Conservation (phyloP, 257 asterid genomes). For the Orobanche coerulescens region DNA sequence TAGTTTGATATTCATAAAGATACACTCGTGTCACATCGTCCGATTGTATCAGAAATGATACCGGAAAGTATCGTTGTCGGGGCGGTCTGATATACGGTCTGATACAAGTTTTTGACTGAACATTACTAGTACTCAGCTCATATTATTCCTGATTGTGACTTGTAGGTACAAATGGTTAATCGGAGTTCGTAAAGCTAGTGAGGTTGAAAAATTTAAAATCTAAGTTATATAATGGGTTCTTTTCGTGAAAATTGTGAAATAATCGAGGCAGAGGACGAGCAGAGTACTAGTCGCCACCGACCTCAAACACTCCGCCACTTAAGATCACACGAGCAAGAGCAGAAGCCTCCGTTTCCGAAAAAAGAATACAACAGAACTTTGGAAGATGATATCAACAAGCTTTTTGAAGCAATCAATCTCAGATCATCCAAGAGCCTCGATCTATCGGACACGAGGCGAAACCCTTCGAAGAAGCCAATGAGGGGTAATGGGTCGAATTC, state of each 20-base stretch:
- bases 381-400: conserved; percentile 47
- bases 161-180: conserved; percentile 24
- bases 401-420: conserved; percentile 41
- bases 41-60: no score
- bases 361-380: conserved; percentile 27
- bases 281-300: conserved; percentile 14
- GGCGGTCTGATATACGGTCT: no score
- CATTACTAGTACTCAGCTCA: not conserved
- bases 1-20: no score
- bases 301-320: conserved; percentile 17
- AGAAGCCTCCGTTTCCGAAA: conserved; percentile 31
- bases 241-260: conserved; percentile 56
- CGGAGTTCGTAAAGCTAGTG: not conserved
- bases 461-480: conserved; percentile 70
- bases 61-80: no score
- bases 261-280: conserved; percentile 47
- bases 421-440: conserved; percentile 41
- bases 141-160: conserved; percentile 13
- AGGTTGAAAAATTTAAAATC: not conserved
- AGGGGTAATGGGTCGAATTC: conserved; percentile 49
- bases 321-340: conserved; percentile 24
- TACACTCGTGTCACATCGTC: no score
- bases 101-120: no score
- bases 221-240: conserved; percentile 47
- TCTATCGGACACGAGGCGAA: conserved; percentile 32